These are phyloP conservation scores for Linum tenue DNA, from an alignment of 345 rosid genomes.

Conservation along the genomic window DNA sequence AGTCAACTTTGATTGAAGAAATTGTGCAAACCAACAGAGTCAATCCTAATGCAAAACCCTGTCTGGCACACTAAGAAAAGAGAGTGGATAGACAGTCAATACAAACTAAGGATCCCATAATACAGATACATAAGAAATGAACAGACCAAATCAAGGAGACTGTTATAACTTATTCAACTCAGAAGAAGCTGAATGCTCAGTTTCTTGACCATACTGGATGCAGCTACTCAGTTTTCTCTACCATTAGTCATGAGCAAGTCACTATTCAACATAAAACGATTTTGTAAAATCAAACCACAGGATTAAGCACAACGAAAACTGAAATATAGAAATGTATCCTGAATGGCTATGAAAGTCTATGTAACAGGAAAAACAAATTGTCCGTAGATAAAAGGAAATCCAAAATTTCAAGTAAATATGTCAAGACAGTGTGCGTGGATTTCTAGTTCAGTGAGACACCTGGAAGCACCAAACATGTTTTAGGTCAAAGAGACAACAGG, in stretches of 20 bases:
- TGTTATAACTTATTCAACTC: not conserved
- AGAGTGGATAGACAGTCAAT: not conserved
- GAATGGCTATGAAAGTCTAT: no score
- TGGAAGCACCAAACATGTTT: no score
- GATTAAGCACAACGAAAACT: not conserved
- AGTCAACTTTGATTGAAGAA: conserved; percentile 51
- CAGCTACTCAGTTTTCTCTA: not conserved
- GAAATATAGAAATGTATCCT: no score
- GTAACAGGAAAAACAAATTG: no score
- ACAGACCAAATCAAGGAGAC: not conserved
- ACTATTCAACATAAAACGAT: not conserved
- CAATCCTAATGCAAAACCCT: conserved; percentile 91
- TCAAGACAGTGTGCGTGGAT: no score
- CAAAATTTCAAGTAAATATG: no score
- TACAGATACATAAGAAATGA: no score
- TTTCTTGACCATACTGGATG: not conserved
- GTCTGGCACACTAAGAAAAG: conserved; percentile 74
- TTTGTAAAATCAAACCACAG: not conserved
- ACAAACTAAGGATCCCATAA: not conserved
- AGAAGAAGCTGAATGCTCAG: not conserved
- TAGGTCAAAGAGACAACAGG: no score
- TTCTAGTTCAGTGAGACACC: no score
- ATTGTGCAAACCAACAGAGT: conserved; percentile 43
- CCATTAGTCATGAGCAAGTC: not conserved
- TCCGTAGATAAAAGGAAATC: no score